These are phyloP conservation scores for Epichloe sylvatica DNA, from an alignment of 2,329 filamentous ascomycete species.

Conservation along the genomic window DNA sequence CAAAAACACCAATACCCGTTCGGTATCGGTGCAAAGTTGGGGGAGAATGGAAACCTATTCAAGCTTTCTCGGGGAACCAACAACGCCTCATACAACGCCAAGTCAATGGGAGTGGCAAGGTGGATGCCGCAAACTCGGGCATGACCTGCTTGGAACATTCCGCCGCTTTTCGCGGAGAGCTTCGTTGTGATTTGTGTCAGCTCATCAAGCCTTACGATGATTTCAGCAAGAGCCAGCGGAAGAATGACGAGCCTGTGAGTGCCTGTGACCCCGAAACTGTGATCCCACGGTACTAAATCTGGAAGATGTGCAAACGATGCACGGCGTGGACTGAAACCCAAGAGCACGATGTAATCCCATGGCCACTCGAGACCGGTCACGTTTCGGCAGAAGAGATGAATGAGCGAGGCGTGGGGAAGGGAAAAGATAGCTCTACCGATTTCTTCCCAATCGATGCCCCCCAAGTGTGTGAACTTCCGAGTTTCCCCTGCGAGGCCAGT, in stretches of 20 bases:
- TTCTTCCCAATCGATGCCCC: conserved; percentile 14
- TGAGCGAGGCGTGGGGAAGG: conserved; percentile 6
- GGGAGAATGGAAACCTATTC: conserved; percentile 22
- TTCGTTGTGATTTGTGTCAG: conserved; percentile 19
- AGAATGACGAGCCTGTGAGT: conserved; percentile 18
- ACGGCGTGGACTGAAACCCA: conserved; percentile 23
- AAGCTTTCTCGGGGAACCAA: conserved; percentile 20
- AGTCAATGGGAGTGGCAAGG: conserved; percentile 1
- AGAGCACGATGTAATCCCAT: conserved; percentile 19
- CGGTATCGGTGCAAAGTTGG: conserved; percentile 22
- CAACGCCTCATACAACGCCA: conserved; percentile 14
- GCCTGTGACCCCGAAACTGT: background rate
- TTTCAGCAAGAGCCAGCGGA: conserved; percentile 19
- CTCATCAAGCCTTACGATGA: conserved; percentile 14
- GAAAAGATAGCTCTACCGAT: conserved; percentile 7
- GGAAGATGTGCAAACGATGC: conserved; percentile 22
- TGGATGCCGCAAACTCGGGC: conserved; percentile 19
- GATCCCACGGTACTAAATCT: background rate
- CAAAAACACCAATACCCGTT: background rate
- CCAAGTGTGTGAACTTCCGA: conserved; percentile 7
- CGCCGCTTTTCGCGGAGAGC: conserved; percentile 11
- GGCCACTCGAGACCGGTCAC: conserved; percentile 19
- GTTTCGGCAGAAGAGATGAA: conserved; percentile 18
- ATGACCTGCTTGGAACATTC: conserved; percentile 25
- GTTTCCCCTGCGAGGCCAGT: background rate